Conservation (phyloP, 2,329 filamentous ascomycete genomes). For the Xylariales sp. region DNA sequence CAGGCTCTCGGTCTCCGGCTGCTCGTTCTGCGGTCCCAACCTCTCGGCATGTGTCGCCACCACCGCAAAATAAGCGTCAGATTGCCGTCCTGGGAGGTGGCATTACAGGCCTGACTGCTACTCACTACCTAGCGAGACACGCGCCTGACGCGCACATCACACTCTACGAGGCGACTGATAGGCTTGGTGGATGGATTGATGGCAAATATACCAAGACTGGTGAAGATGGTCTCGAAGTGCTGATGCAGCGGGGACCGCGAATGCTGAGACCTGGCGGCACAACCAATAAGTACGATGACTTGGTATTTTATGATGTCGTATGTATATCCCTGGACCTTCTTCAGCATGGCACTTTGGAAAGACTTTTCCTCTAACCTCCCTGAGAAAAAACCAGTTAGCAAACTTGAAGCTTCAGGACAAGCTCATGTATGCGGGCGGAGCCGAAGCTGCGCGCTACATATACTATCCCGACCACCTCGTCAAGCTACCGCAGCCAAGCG, state of each 20-base stretch:
- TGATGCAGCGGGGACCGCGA: constrained; percentile 82
- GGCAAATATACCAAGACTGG: constrained; percentile 62
- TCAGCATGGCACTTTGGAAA: no score
- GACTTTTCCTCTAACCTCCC: no score
- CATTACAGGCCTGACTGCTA: constrained; percentile 74
- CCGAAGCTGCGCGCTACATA: constrained; percentile 64
- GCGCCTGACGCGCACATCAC: constrained; percentile 68
- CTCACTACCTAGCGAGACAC: constrained; percentile 69
- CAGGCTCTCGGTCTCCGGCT: no score
- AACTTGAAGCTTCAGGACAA: constrained; percentile 53
- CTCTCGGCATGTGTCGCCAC: no score
- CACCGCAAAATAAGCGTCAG: constrained; percentile 18
- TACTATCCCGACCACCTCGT: constrained; percentile 86
- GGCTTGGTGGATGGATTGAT: constrained; percentile 80
- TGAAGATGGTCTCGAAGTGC: constrained; percentile 48
- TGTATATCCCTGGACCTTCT: constrained; percentile 19
- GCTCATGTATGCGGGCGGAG: constrained; percentile 43
- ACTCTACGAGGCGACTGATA: constrained; percentile 68
- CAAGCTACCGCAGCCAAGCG: constrained; percentile 23
- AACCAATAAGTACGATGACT: constrained; percentile 48
- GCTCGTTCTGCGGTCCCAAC: no score
- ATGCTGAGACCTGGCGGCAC: constrained; percentile 55
- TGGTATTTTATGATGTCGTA: constrained; percentile 69
- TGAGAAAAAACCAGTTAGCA: constrained; percentile 55
- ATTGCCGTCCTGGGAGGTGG: constrained; percentile 76